Evolutionary conservation across 257 asterid species (phyloP).

Genomic region (Cynanchum wilfordii): DNA sequence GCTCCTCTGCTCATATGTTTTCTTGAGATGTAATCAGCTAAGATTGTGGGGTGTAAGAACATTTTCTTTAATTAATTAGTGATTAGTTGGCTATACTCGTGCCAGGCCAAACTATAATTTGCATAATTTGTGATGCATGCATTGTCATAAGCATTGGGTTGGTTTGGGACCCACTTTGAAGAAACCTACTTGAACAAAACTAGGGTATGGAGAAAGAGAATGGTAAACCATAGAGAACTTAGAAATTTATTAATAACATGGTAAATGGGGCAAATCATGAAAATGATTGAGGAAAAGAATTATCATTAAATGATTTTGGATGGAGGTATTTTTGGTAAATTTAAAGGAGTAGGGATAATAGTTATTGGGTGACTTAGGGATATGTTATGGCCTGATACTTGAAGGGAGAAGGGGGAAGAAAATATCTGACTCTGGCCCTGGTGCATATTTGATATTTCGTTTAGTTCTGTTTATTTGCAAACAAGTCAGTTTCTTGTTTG

Average conservation of each 20-base stretch:
- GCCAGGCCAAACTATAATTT: not conserved
- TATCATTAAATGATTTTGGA: not conserved
- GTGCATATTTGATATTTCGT: not conserved
- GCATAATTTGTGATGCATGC: not conserved
- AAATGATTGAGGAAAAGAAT: not conserved
- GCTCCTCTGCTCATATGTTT: not conserved
- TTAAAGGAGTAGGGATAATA: not conserved
- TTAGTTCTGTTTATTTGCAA: not conserved
- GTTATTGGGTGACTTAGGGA: not conserved
- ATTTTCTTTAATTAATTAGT: not conserved
- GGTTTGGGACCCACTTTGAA: not conserved
- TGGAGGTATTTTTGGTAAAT: not conserved
- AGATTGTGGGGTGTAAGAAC: not conserved
- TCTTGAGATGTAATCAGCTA: not conserved
- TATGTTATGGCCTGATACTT: slow-evolving; percentile 1
- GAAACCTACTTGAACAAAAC: not conserved
- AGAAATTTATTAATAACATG: not conserved
- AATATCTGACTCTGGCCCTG: not conserved
- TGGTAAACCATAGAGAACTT: not conserved
- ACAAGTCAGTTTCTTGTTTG: no score
- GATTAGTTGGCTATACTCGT: not conserved
- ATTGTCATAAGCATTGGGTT: not conserved
- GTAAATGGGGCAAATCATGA: not conserved
- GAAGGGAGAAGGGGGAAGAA: not conserved
- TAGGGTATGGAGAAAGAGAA: not conserved